Evolutionary conservation across 306 rosid species (phyloP).

Genomic region (Oxytropis ochrocephala): DNA sequence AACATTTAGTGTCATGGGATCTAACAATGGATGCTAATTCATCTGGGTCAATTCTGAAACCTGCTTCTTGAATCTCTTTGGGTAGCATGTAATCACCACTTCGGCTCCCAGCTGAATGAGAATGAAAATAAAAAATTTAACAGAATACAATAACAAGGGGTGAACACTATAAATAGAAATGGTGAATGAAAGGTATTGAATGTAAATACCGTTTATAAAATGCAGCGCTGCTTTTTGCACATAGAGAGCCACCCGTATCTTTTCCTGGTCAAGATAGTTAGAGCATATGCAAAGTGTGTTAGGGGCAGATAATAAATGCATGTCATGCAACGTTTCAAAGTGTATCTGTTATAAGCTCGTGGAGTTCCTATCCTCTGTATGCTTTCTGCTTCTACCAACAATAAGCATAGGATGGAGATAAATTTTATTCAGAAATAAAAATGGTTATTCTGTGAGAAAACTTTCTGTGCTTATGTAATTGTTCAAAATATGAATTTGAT

Average conservation of each 20-base stretch:
- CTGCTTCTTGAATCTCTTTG: conserved; percentile 49
- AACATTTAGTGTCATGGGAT: conserved; percentile 47
- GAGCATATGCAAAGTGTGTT: conserved; percentile 13
- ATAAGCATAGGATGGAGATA: not conserved
- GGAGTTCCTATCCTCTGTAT: not conserved
- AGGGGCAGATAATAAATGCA: conserved; percentile 9
- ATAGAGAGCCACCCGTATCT: conserved; percentile 57
- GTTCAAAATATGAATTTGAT: not conserved
- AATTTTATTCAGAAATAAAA: not conserved
- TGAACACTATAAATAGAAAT: not conserved
- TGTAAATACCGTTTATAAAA: conserved; percentile 52
- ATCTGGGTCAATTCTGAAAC: conserved; percentile 58
- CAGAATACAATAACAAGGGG: not conserved
- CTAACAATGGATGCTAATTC: conserved; percentile 56
- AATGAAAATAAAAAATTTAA: not conserved
- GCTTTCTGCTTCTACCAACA: not conserved
- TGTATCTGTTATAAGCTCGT: not conserved
- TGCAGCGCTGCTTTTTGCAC: conserved; percentile 84
- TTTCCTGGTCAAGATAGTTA: conserved; percentile 50
- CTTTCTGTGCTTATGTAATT: not conserved
- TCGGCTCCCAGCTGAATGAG: conserved; percentile 48
- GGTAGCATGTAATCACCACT: conserved; percentile 28
- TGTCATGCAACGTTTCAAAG: conserved; percentile 15
- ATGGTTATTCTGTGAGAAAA: not conserved
- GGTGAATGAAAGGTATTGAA: not conserved